Evolutionary conservation across 2,329 filamentous ascomycete species (phyloP), one percentile per base, ranked within the genome.

Genomic region (Calonectria pseudoturangicola): DNA sequence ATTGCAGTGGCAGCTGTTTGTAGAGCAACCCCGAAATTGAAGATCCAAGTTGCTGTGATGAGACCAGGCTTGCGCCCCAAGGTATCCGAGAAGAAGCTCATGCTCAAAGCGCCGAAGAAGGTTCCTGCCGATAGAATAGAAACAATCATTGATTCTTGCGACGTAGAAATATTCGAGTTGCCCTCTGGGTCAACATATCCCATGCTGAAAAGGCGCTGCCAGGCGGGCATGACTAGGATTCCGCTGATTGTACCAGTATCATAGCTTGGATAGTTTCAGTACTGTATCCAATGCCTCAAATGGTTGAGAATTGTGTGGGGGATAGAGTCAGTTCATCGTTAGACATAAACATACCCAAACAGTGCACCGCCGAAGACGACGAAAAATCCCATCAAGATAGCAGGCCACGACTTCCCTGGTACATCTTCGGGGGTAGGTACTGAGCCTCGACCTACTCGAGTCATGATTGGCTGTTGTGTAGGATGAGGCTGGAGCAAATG

Each of bases 121-220:
- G 93, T 95, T 67, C 93, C 93, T 21, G 92, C 92, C 0, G 93
- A 95, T n/a, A 95, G 88, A 76, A 95, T 95, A 6, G 93, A 94
- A 41, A 94, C 93, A 71, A 94, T 91, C 41, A 91, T 86, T 0
- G 93, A 93, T 58, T 90, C 87, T 74, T 91, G 87, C 0, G 87
- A 85, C 0, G 92, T 85, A 2, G 86, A 87, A 36, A 92, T 75
- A 62, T 75, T 79, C 6, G 65, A 75, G 25, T 81, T 74, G 50
- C 78, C 78, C 4, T 80, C 67, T 28, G 79, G 21, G 21, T 82
- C 79, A 45, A 43, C 68, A 69, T 77, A 81, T 27, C 81, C 80
- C 18, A 80, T 82, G 60, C 75, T 79, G 70, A 82, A 82, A 28
- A 77, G 75, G 5, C 81, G 80, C 69, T 86, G 82, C 87, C 88